Evolutionary conservation across 2,329 filamentous ascomycete species (phyloP), one percentile per base, ranked within the genome.

Genomic region (Ceratocystis ficicola): DNA sequence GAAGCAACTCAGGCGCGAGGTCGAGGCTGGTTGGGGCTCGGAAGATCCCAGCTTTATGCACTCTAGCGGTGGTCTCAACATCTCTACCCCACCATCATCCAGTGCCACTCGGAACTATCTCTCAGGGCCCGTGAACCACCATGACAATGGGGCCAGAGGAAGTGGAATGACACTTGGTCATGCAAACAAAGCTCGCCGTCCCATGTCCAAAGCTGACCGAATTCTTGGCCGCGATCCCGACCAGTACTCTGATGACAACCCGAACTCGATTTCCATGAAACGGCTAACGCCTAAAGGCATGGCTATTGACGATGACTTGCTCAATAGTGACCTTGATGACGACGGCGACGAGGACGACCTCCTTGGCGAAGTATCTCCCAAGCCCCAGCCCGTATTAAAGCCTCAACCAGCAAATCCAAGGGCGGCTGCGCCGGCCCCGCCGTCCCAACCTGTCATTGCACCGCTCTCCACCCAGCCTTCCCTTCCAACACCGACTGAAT

Each of bases 21-120:
- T 81, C 20, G 82, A 79, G 32, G 86, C 86, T 15, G 87, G 87
- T 44, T 89, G 87, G 86, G 86, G 86, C 44, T 72, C 72, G 7
- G 74, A 72, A 2, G 71, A 70, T 41, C 68, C 68, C 20, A 70
- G 52, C 64, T 72, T 68, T 63, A 64, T 65, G 65, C 67, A 41
- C 41, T 62, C 69, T 15, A 41, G 44, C 5, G 66, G 66, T 68
- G 65, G 57, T 66, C 69, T 67, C 5, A 67, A 67, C 28, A 67
- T 67, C 20, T 68, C 64, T 22, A 63, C 57, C 67, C 69, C 66
- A 68, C 66, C 44, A 64, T 69, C 63, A 70, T 71, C 67, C 70
- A 70, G 73, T 65, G 69, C 70, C 68, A 65, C 70, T 46, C 69
- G 70, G 28, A 73, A 74, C 67, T 73, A 72, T 65, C 65, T 71